A percentile compares a stretch with the other conserved stretches of the same genome.
phyloP scores from a whole-genome alignment of 1,139 yeast species.

The Yamadazyma dendronema region DNA sequence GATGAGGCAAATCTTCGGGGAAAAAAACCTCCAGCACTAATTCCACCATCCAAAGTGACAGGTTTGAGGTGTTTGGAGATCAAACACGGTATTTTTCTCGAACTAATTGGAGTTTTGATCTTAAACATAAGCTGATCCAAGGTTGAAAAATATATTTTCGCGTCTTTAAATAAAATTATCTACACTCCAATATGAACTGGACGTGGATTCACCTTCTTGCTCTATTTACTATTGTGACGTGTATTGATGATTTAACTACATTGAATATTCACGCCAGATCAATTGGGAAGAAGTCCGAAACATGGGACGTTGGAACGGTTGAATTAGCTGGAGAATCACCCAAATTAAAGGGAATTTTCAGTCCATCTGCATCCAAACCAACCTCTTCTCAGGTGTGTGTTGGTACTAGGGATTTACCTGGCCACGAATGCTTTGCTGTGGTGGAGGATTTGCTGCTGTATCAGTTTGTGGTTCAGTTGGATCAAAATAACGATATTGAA shows the following conservation, averaged over 20 bases:
- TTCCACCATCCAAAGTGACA: not conserved
- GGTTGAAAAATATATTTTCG: not conserved
- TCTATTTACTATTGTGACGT: not conserved
- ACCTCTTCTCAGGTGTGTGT: slow-evolving; percentile 23
- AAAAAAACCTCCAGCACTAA: not conserved
- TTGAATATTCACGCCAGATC: not conserved
- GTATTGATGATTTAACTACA: not conserved
- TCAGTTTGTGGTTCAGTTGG: slow-evolving; percentile 17
- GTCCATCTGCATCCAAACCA: not conserved
- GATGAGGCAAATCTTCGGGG: slow-evolving; percentile 2
- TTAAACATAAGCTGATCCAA: not conserved
- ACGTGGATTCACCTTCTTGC: too few species aligned
- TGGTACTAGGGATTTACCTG: slow-evolving; percentile 28
- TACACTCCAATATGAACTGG: not conserved
- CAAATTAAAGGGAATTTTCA: not conserved
- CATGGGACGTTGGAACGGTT: not conserved
- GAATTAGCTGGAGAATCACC: not conserved
- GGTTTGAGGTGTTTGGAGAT: not conserved
- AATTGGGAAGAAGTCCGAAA: not conserved
- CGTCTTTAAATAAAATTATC: not conserved
- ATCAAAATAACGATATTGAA: slow-evolving; percentile 15
- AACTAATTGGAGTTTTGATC: not conserved
- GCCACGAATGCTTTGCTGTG: slow-evolving; percentile 33
- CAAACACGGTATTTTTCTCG: not conserved
- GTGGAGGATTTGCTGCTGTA: slow-evolving; percentile 9